Conservation (phyloP, 140 eudicot genomes). For the Senecio squalidus region DNA sequence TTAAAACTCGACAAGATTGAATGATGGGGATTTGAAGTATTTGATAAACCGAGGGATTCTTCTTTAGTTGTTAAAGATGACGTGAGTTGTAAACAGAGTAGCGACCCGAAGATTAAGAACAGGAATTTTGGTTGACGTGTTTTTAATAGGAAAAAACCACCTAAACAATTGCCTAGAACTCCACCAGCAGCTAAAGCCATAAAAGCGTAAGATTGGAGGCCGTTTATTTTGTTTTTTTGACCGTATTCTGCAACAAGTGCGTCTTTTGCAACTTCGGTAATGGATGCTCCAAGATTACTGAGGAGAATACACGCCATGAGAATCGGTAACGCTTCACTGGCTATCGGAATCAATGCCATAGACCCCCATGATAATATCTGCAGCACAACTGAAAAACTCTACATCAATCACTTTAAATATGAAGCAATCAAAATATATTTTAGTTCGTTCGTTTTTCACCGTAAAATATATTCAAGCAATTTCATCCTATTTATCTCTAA, state of each 20-base stretch:
- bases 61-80: slow-evolving; percentile 55
- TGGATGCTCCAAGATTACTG: slow-evolving; percentile 75
- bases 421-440: background rate
- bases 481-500: too few species aligned
- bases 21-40: slow-evolving; percentile 13
- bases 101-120: slow-evolving; percentile 53
- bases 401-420: slow-evolving; percentile 26
- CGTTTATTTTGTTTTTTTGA: slow-evolving; percentile 51
- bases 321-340: slow-evolving; percentile 52
- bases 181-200: slow-evolving; percentile 95
- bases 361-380: slow-evolving; percentile 93
- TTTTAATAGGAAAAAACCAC: slow-evolving; percentile 57
- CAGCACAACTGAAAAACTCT: slow-evolving; percentile 53
- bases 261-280: slow-evolving; percentile 88
- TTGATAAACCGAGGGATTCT: slow-evolving; percentile 54
- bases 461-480: too few species aligned
- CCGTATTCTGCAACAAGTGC: slow-evolving; percentile 94
- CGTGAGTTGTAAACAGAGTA: slow-evolving; percentile 54
- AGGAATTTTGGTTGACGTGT: slow-evolving; percentile 51
- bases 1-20: slow-evolving; percentile 34
- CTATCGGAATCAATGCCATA: slow-evolving; percentile 61
- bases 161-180: slow-evolving; percentile 67
- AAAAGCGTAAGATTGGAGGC: slow-evolving; percentile 84
- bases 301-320: slow-evolving; percentile 76
- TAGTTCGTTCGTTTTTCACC: background rate